Evolutionary conservation across 495 filamentous ascomycete genomes (phyloP).

Genomic region (Hyaloscypha hepaticicola): DNA sequence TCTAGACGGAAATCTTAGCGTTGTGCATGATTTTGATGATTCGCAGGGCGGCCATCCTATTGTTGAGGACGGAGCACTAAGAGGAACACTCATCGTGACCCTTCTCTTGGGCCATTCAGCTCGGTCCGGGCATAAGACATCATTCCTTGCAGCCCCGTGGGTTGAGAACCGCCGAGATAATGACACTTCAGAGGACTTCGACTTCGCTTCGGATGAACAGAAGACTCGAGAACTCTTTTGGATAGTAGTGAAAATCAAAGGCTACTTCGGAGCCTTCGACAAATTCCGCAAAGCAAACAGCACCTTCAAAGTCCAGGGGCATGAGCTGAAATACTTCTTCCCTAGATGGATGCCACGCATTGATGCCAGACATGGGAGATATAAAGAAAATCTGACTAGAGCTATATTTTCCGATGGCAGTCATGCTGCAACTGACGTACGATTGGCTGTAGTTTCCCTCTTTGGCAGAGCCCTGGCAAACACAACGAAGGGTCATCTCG

Average conservation of each 20-base stretch:
- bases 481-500: background rate
- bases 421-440: background rate
- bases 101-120: background rate
- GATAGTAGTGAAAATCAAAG: background rate
- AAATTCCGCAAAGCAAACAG: background rate
- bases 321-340: background rate
- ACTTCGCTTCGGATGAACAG: background rate
- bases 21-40: background rate
- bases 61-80: background rate
- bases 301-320: background rate
- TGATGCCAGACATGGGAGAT: no score
- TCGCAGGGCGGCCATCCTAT: background rate
- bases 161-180: no score
- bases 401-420: no score
- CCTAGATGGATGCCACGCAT: background rate
- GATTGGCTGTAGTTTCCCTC: background rate
- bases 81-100: background rate
- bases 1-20: background rate
- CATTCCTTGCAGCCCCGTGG: background rate
- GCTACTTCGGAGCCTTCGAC: background rate
- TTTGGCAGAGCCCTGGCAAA: background rate
- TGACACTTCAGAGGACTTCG: background rate
- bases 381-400: no score
- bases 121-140: background rate
- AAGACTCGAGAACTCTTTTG: background rate